Evolutionary conservation across 768 basidiomycete species (phyloP).

Genomic region (Macrolepiota albuminosa): DNA sequence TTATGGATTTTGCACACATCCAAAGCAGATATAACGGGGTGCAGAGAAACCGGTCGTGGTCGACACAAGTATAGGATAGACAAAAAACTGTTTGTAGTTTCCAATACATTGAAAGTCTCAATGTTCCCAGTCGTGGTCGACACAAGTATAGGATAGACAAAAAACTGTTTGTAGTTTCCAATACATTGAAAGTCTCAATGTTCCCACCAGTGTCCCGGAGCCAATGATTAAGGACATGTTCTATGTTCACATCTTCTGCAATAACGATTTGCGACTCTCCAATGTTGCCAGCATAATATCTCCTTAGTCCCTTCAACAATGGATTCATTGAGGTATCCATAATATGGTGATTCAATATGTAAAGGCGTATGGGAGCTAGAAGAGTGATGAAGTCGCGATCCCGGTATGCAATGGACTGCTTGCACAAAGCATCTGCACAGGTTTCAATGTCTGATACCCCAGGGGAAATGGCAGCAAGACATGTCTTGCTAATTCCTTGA

Average conservation of each 20-base stretch:
- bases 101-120: too few relatives aligned
- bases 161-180: too few relatives aligned
- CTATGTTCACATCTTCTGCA: slow-evolving; percentile 6
- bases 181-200: too few relatives aligned
- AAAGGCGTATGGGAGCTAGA: slow-evolving; percentile 14
- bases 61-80: too few relatives aligned
- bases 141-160: too few relatives aligned
- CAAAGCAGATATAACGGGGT: too few relatives aligned
- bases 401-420: slow-evolving; percentile 8
- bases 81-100: too few relatives aligned
- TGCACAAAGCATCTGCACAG: slow-evolving; percentile 5
- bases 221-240: slow-evolving; percentile 5
- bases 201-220: neutral
- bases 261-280: neutral
- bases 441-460: neutral
- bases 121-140: too few relatives aligned
- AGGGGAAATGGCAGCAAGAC: neutral
- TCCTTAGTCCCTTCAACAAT: neutral
- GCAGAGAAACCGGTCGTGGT: too few relatives aligned
- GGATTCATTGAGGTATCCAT: neutral
- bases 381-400: slow-evolving; percentile 11
- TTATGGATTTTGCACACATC: too few relatives aligned
- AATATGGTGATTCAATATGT: slow-evolving; percentile 1
- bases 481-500: neutral
- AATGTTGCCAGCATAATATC: slow-evolving; percentile 1